Evolutionary conservation across 2,329 filamentous ascomycete species (phyloP), one percentile per base, ranked within the genome.

Genomic region (Colletotrichum musae): DNA sequence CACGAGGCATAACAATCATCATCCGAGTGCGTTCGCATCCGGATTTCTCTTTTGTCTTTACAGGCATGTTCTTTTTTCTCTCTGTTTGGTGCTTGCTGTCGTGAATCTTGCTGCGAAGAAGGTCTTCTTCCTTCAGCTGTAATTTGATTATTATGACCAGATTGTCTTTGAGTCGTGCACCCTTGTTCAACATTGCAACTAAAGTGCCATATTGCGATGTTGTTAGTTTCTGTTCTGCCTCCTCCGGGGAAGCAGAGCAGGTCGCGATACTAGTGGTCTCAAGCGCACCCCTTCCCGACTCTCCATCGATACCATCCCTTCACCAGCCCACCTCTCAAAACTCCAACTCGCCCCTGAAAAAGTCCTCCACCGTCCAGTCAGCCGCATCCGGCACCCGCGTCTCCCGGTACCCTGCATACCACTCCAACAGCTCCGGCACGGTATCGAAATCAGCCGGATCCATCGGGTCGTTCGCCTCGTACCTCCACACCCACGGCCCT

Each of bases 1-100:
- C 50, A 62, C 59, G 59, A 62, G 59, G 59, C 59, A 61, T 5
- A 3, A n/a, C 43, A 47, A 3, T n/a, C n/a, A n/a, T 24, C 2
- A 2, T 2, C 21, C 21, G 21, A 48, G 3, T 47, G 15, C 13
- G 2, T 2, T 6, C 45, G 10, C 45, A 1, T 0, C 1, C 1
- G 3, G 4, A 2, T 1, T 26, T 43, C 5, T 10, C 43, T 15
- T 28, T 28, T 60, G 9, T 18, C 21, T 6, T 1, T 28, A 13
- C 2, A 6, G 39, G 21, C 36, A 13, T 6, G 24, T 24, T 2
- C 3, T 43, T 24, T 28, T 4, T 16, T n/a, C n/a, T n/a, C n/a
- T n/a, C 0, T 56, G 28, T 18, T 26, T 32, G 4, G 36, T 4
- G 3, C 4, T 4, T 5, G 7, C 1, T 39, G 7, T 39, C 13